A percentile compares a stretch with the other conserved stretches of the same genome.
These are phyloP conservation scores for Trichoderma sp. DNA, from an alignment of 2,329 filamentous ascomycete genomes.

Conservation along the genomic window DNA sequence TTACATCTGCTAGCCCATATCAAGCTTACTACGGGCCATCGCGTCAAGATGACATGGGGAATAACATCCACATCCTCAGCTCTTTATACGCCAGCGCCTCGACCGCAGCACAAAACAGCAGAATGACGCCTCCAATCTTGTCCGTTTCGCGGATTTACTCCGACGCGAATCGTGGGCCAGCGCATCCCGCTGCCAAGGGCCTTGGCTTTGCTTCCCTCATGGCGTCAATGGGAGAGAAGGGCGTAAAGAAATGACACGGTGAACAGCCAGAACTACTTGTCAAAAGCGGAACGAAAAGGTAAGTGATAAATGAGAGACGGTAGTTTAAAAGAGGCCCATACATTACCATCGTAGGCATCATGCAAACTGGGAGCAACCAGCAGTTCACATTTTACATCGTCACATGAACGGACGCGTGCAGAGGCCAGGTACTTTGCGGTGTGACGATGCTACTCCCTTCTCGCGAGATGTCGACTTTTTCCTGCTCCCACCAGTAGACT, in stretches of 20 bases:
- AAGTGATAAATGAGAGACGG: too few relatives aligned
- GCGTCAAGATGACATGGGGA: neutral
- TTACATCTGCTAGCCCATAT: neutral
- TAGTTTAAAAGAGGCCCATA: neutral
- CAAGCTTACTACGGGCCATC: constrained; percentile 1
- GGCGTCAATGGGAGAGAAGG: neutral
- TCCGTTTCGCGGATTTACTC: neutral
- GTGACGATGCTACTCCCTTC: too few relatives aligned
- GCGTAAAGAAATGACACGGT: neutral
- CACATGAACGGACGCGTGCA: neutral
- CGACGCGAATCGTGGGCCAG: neutral
- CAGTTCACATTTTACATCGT: neutral
- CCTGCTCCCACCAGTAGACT: neutral
- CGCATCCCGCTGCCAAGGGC: constrained; percentile 6
- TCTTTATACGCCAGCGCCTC: constrained; percentile 1
- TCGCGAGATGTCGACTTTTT: too few relatives aligned
- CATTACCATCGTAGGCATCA: neutral
- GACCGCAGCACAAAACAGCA: neutral
- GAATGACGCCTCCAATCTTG: neutral
- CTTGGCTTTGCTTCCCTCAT: constrained; percentile 5
- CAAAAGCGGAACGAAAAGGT: too few relatives aligned
- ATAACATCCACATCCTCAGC: neutral
- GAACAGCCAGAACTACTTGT: neutral
- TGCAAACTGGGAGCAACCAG: neutral
- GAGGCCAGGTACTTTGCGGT: neutral